Conservation (phyloP, 768 basidiomycete species). For the Lanmaoa pseudosensibilis region DNA sequence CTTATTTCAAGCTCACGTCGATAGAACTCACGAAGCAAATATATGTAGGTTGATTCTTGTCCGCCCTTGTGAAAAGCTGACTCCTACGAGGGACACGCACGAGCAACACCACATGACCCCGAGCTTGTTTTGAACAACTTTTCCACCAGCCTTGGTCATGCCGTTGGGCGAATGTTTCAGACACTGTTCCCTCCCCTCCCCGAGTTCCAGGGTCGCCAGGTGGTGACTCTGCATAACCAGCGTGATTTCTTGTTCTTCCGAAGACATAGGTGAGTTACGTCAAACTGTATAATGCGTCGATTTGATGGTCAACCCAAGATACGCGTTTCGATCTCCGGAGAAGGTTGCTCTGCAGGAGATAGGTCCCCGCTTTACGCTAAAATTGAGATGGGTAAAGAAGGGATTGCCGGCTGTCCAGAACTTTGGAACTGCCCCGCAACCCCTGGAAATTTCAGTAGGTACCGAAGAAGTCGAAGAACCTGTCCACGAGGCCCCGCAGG, state of each 20-base stretch:
- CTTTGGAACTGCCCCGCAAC: slow-evolving; percentile 60
- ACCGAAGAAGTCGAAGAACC: slow-evolving; percentile 31
- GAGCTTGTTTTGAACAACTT: slow-evolving; percentile 96
- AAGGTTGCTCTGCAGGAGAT: slow-evolving; percentile 96
- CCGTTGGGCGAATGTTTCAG: slow-evolving; percentile 93
- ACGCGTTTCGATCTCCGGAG: slow-evolving; percentile 88
- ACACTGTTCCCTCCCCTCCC: slow-evolving; percentile 94
- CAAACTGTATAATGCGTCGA: background rate
- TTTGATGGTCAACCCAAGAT: slow-evolving; percentile 46
- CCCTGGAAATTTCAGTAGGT: slow-evolving; percentile 53
- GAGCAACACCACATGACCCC: slow-evolving; percentile 88
- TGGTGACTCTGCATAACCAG: slow-evolving; percentile 96
- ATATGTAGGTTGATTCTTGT: slow-evolving; percentile 52
- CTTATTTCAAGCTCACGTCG: slow-evolving; percentile 92
- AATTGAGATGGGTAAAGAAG: slow-evolving; percentile 85
- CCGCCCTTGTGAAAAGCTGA: slow-evolving; percentile 1
- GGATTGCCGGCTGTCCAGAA: slow-evolving; percentile 81
- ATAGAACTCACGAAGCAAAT: slow-evolving; percentile 85
- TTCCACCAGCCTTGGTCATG: slow-evolving; percentile 89
- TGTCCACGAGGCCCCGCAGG: slow-evolving; percentile 13
- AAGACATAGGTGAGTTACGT: slow-evolving; percentile 72
- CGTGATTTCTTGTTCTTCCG: slow-evolving; percentile 98
- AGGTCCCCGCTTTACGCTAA: slow-evolving; percentile 94
- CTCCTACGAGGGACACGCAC: slow-evolving; percentile 75
- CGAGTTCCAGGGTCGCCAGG: slow-evolving; percentile 94